Evolutionary conservation across 257 asterid species (phyloP), one percentile per base, ranked within the genome.

Genomic region (Avicennia marina): DNA sequence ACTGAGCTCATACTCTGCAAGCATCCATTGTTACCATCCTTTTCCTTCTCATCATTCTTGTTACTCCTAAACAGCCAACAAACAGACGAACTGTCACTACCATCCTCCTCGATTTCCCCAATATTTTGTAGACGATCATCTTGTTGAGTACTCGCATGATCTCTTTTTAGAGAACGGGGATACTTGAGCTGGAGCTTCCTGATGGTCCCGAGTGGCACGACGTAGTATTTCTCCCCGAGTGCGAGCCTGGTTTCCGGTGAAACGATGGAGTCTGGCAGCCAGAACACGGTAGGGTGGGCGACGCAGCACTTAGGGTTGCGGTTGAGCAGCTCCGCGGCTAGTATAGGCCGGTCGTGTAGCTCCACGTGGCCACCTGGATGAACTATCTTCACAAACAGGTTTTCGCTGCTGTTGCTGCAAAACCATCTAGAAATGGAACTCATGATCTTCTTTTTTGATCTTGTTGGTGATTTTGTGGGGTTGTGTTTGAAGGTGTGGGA

Each of bases 311-410:
- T 78, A 0, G 85, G 91, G 60, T 82, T 86, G 25, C 83, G 70
- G 66, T 21, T 42, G 55, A 86, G 74, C 22, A 82, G 62, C 36
- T 82, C 91, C 2, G 75, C 57, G 2, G 87, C 93, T 38, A 71
- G 54, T 27, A 86, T 31, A 0, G 87, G 83, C 47, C 83, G 50
- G 70, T 82, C 95, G 38, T 82, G 93, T 18, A 86, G 80, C 73
- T 86, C 95, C 0, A 82, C 81, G 29, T 74, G 93, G 7, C 93
- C 93, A 1, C 95, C 86, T 22, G 91, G 87, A 66, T 82, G 91
- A 27, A 82, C 83, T 59, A 82, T 80, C 69, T 72, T 82, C 6
- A 82, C 85, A 40, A 80, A 68, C 67, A 71, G 22, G 21, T 55
- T 69, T 43, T 67, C 74, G 27, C 65, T 72, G 71, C 65, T 78